Conservation (phyloP, 208 protist species). For the Acanthamoeba sp. region DNA sequence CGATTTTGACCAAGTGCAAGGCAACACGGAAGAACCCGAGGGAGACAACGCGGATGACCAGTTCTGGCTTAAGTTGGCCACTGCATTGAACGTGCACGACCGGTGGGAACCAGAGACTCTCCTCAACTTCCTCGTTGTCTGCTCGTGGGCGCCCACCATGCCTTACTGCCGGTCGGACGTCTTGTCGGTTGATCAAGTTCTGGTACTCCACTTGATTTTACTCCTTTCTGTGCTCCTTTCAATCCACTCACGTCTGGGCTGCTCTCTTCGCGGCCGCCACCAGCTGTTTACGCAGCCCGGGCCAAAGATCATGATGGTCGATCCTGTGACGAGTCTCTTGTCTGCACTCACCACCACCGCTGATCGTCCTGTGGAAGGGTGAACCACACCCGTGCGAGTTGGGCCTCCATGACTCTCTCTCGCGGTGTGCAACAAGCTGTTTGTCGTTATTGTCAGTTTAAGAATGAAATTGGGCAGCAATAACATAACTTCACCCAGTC, state of each 20-base stretch:
- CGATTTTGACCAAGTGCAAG: neutral
- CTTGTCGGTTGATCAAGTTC: neutral
- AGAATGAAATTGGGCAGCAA: no score
- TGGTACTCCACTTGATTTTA: neutral
- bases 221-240: neutral
- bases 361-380: neutral
- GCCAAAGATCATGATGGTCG: neutral
- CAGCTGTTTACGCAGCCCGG: neutral
- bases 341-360: conserved; percentile 3
- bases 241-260: neutral
- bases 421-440: no score
- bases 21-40: conserved; percentile 2
- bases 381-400: no score
- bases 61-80: neutral
- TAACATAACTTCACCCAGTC: no score
- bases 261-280: neutral
- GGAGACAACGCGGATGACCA: neutral
- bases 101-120: conserved; percentile 15
- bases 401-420: no score
- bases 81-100: neutral
- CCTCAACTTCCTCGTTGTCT: neutral
- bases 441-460: no score
- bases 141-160: neutral
- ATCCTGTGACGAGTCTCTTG: conserved; percentile 15
- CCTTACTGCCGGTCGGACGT: neutral